Evolutionary conservation across 1,139 yeast genomes (phyloP).

Genomic region (Oligophagozyma castellii): DNA sequence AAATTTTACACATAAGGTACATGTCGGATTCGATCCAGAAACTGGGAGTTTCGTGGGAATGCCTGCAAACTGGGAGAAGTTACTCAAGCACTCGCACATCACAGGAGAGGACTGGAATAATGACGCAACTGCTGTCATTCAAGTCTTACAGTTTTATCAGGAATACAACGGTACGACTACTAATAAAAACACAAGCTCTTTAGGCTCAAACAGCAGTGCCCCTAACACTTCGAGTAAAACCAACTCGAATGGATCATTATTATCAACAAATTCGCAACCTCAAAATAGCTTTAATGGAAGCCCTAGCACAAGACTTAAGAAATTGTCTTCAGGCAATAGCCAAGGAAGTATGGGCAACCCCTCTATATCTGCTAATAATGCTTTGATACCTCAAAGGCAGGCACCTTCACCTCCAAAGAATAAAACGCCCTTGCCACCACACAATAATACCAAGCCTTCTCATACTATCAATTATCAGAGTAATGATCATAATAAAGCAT

Average conservation of each 20-base stretch:
- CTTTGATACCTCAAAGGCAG: slow-evolving; percentile 32
- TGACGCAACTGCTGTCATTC: slow-evolving; percentile 78
- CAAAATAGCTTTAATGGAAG: no score
- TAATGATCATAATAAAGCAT: slow-evolving; percentile 1
- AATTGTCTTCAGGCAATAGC: no score
- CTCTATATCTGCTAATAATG: no score
- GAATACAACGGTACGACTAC: slow-evolving; percentile 19
- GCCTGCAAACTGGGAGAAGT: slow-evolving; percentile 67
- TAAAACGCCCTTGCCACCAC: slow-evolving; percentile 1
- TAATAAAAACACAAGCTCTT: slow-evolving; percentile 1
- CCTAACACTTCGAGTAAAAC: slow-evolving; percentile 1
- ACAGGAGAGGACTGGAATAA: slow-evolving; percentile 76
- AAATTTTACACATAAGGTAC: slow-evolving; percentile 63
- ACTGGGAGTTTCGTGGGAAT: slow-evolving; percentile 63
- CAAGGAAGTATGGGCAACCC: no score
- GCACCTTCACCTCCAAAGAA: slow-evolving; percentile 34
- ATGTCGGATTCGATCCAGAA: slow-evolving; percentile 52
- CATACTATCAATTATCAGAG: neutral
- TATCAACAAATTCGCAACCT: neutral
- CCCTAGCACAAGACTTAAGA: no score
- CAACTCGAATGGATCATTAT: neutral
- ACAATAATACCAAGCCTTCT: slow-evolving; percentile 1
- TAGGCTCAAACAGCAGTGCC: neutral
- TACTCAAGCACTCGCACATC: slow-evolving; percentile 63
- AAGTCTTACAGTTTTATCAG: slow-evolving; percentile 76